Conservation (phyloP, 345 rosid species). For the Lagerstroemia speciosa region DNA sequence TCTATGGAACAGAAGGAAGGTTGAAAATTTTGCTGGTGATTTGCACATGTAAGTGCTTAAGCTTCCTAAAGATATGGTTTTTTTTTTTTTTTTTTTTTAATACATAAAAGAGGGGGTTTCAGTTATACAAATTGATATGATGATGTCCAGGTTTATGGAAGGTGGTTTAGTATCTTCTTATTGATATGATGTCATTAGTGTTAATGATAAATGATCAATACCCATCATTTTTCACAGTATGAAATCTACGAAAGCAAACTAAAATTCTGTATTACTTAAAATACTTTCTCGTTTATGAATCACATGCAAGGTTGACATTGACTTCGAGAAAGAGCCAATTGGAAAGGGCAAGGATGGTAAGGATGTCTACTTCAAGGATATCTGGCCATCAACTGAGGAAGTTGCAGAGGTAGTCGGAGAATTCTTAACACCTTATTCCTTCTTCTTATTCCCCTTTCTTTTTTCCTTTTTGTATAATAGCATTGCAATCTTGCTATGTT, state of each 20-base stretch:
- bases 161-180: too few species aligned
- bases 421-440: not conserved
- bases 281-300: not conserved
- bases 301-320: conserved; percentile 69
- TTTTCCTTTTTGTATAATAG: not conserved
- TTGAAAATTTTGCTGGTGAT: too few species aligned
- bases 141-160: too few species aligned
- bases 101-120: too few species aligned
- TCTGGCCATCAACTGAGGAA: conserved; percentile 93
- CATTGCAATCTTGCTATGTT: not conserved
- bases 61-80: too few species aligned
- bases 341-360: conserved; percentile 84
- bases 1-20: not conserved
- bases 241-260: not conserved
- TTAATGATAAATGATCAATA: too few species aligned
- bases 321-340: conserved; percentile 87
- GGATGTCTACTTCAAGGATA: conserved; percentile 65
- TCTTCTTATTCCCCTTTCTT: not conserved
- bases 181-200: not conserved
- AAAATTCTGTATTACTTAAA: not conserved
- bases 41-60: too few species aligned
- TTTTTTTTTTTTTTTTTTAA: too few species aligned
- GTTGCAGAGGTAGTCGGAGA: conserved; percentile 60
- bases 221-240: too few species aligned
- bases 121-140: too few species aligned